phyloP scores from a whole-genome alignment of 441 rosid genomes.

The Manihot esculenta region DNA sequence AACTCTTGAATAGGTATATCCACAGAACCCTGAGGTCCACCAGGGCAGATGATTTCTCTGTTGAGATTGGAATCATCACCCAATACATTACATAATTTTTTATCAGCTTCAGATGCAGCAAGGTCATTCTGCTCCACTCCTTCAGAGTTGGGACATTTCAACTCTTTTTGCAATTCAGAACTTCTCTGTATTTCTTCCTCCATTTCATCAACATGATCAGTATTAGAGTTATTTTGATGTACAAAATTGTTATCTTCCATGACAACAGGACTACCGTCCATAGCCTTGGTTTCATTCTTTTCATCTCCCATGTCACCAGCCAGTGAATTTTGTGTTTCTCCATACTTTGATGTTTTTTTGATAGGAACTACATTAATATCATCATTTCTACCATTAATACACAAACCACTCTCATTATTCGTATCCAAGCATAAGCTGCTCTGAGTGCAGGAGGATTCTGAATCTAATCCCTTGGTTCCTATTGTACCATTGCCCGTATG shows the following conservation, averaged over 20 bases:
- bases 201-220: slow-evolving; percentile 39
- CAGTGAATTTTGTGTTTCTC: slow-evolving; percentile 36
- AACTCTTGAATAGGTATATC: slow-evolving; percentile 39
- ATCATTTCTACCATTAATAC: slow-evolving; percentile 37
- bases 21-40: slow-evolving; percentile 37
- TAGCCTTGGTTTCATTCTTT: slow-evolving; percentile 41
- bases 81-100: slow-evolving; percentile 29
- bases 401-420: slow-evolving; percentile 48
- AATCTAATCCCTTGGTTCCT: slow-evolving; percentile 54
- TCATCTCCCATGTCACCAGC: slow-evolving; percentile 46
- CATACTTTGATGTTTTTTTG: slow-evolving; percentile 43
- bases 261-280: slow-evolving; percentile 27
- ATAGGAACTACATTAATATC: slow-evolving; percentile 44
- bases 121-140: slow-evolving; percentile 42
- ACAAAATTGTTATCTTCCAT: slow-evolving; percentile 30
- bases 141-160: slow-evolving; percentile 36
- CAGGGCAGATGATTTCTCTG: slow-evolving; percentile 33
- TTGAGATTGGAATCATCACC: slow-evolving; percentile 35
- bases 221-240: slow-evolving; percentile 36
- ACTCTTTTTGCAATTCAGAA: slow-evolving; percentile 48
- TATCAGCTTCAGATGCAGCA: slow-evolving; percentile 36
- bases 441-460: slow-evolving; percentile 67
- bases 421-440: slow-evolving; percentile 53
- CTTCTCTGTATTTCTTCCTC: slow-evolving; percentile 42
- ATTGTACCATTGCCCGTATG: slow-evolving; percentile 38